A percentile compares a stretch with the other conserved stretches of the same genome.
These are phyloP conservation scores for Fraxinus velutina DNA, from an alignment of 305 asterid species.

Conservation along the genomic window DNA sequence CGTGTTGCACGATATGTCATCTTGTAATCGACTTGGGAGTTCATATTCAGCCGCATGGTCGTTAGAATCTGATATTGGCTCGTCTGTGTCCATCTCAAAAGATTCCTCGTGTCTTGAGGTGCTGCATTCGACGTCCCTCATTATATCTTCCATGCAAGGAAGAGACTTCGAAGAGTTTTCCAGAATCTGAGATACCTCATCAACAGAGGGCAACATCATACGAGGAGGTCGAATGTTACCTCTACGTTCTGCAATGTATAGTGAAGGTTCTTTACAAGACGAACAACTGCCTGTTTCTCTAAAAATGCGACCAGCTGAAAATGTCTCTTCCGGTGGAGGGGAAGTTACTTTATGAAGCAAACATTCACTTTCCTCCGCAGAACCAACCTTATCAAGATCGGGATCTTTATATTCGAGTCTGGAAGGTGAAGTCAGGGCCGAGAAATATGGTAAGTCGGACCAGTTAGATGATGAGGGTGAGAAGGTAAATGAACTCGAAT, in stretches of 20 bases:
- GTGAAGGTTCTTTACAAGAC: conserved; percentile 34
- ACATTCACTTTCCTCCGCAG: conserved; percentile 28
- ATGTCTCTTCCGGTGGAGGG: conserved; percentile 32
- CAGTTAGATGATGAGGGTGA: conserved; percentile 60
- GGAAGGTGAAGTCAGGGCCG: conserved; percentile 51
- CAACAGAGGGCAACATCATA: conserved; percentile 51
- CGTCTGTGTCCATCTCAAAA: conserved; percentile 32
- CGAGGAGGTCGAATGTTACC: conserved; percentile 36
- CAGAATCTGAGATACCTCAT: conserved; percentile 46
- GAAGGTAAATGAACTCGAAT: conserved; percentile 45
- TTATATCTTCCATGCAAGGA: conserved; percentile 33
- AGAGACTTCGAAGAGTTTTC: conserved; percentile 32
- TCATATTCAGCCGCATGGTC: conserved; percentile 19
- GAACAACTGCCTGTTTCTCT: conserved; percentile 33
- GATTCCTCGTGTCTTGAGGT: conserved; percentile 22
- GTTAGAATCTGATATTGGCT: conserved; percentile 34
- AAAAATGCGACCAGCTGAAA: conserved; percentile 26
- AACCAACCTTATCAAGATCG: conserved; percentile 22
- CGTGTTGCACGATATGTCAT: conserved; percentile 29
- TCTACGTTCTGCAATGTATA: conserved; percentile 40
- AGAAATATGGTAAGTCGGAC: conserved; percentile 42
- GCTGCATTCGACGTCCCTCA: conserved; percentile 33
- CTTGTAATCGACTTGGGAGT: conserved; percentile 25
- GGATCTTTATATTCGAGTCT: conserved; percentile 28
- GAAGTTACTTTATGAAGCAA: conserved; percentile 30